Conservation (phyloP, 495 filamentous ascomycete species). For the Penicillium steckii region DNA sequence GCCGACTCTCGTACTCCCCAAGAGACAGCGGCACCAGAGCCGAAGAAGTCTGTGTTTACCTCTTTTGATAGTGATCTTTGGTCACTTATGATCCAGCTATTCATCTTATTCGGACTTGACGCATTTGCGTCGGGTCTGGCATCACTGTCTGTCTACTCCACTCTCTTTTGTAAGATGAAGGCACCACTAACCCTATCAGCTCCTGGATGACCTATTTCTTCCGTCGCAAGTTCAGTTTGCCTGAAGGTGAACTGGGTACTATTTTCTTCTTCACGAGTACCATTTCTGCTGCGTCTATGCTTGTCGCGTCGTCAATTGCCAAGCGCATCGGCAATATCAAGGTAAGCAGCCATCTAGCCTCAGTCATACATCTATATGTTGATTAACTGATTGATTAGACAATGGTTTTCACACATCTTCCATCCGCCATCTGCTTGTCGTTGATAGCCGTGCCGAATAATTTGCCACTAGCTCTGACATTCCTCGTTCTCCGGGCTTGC, state of each 20-base stretch:
- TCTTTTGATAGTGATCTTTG: conserved; percentile 57
- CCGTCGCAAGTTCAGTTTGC: conserved; percentile 68
- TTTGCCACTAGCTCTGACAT: conserved; percentile 55
- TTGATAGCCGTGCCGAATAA: conserved; percentile 62
- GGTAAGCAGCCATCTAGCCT: conserved; percentile 20
- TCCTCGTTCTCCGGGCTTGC: conserved; percentile 69
- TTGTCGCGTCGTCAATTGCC: conserved; percentile 73
- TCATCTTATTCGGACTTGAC: conserved; percentile 75
- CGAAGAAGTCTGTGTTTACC: conserved; percentile 35
- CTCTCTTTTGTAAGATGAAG: background rate
- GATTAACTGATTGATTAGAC: conserved; percentile 41
- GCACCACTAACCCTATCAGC: conserved; percentile 23
- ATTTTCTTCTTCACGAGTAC: conserved; percentile 67
- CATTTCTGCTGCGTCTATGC: conserved; percentile 63
- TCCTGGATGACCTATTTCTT: conserved; percentile 78
- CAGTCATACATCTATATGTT: background rate
- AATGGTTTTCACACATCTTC: conserved; percentile 86
- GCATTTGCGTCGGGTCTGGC: conserved; percentile 77
- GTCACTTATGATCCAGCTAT: conserved; percentile 64
- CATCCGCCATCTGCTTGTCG: conserved; percentile 69
- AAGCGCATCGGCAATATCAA: conserved; percentile 76
- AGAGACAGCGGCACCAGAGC: conserved; percentile 8
- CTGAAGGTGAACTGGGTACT: conserved; percentile 67
- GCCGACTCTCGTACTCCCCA: conserved; percentile 23
- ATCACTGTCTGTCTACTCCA: conserved; percentile 51